A percentile compares a stretch with the other conserved stretches of the same genome.
These are phyloP conservation scores for Phytopythium kandeliae DNA, from an alignment of 352 stramenopile genomes.

Conservation along the genomic window DNA sequence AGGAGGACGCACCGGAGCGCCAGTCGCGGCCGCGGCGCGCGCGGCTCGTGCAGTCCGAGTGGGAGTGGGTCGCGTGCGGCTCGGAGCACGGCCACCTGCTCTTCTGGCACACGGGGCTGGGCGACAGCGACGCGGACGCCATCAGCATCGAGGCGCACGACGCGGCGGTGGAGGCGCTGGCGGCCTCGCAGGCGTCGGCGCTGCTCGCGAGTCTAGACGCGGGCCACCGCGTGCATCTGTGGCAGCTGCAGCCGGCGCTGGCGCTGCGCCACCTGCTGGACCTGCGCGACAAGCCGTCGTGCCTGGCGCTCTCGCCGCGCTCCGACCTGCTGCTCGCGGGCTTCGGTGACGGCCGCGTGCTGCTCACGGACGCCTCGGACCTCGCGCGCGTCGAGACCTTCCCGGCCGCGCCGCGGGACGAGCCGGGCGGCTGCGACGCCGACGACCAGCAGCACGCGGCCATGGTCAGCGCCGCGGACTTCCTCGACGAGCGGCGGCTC, in stretches of 20 bases:
- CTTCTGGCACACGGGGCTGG: constrained; percentile 63
- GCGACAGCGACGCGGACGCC: constrained; percentile 24
- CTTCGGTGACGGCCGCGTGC: constrained; percentile 56
- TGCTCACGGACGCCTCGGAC: constrained; percentile 41
- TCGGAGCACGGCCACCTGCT: constrained; percentile 58
- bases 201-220: constrained; percentile 54
- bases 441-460: constrained; percentile 52
- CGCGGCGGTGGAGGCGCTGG: constrained; percentile 31
- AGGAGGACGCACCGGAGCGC: background rate
- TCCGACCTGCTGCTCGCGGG: constrained; percentile 55
- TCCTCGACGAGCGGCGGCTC: constrained; percentile 49
- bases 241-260: constrained; percentile 55
- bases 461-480: constrained; percentile 56
- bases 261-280: constrained; percentile 43
- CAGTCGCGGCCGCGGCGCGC: constrained; percentile 9
- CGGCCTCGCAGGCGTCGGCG: constrained; percentile 33
- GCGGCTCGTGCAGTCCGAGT: constrained; percentile 36
- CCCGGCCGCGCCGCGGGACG: background rate
- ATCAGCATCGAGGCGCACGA: constrained; percentile 58
- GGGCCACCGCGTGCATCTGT: constrained; percentile 36
- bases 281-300: constrained; percentile 38
- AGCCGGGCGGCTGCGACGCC: background rate
- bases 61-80: constrained; percentile 62
- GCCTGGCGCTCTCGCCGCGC: constrained; percentile 40
- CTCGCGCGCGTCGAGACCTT: constrained; percentile 29